A percentile compares a stretch with the other conserved stretches of the same genome.
These are phyloP conservation scores for Podospora anserina DNA, from an alignment of 495 filamentous ascomycete genomes.

Conservation along the genomic window DNA sequence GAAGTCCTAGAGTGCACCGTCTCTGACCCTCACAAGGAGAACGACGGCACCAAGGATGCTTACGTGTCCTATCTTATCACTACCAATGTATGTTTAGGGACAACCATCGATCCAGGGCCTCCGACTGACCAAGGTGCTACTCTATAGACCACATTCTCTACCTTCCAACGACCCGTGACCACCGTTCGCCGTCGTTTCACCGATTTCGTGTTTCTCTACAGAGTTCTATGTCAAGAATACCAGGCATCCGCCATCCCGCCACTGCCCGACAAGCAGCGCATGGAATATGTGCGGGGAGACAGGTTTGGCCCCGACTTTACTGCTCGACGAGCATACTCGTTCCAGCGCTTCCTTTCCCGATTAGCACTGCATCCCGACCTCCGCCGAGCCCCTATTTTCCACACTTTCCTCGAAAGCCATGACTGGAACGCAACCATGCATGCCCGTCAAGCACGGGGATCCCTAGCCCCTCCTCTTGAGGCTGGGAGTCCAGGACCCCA, in stretches of 20 bases:
- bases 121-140: conserved; percentile 13
- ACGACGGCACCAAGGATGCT: conserved; percentile 94
- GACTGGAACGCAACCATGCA: conserved; percentile 98
- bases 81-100: conserved; percentile 59
- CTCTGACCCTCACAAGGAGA: conserved; percentile 79
- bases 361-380: conserved; percentile 85
- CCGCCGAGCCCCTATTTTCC: conserved; percentile 74
- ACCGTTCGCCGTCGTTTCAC: conserved; percentile 86
- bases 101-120: neutral
- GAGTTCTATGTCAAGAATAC: conserved; percentile 79
- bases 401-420: conserved; percentile 82
- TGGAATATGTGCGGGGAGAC: conserved; percentile 96
- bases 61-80: conserved; percentile 94
- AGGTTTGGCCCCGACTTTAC: conserved; percentile 94
- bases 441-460: conserved; percentile 60
- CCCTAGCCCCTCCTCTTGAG: conserved; percentile 34
- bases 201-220: conserved; percentile 96
- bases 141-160: conserved; percentile 81
- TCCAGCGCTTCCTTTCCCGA: conserved; percentile 87
- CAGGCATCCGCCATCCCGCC: conserved; percentile 90
- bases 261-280: conserved; percentile 96
- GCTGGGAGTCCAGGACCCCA: conserved; percentile 17
- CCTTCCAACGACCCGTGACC: conserved; percentile 76
- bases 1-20: conserved; percentile 83
- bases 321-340: conserved; percentile 79